Base-by-base conservation (phyloP, 225 moss, liverwort and hornwort genomes). In the Antitrichia curtipendula region DNA sequence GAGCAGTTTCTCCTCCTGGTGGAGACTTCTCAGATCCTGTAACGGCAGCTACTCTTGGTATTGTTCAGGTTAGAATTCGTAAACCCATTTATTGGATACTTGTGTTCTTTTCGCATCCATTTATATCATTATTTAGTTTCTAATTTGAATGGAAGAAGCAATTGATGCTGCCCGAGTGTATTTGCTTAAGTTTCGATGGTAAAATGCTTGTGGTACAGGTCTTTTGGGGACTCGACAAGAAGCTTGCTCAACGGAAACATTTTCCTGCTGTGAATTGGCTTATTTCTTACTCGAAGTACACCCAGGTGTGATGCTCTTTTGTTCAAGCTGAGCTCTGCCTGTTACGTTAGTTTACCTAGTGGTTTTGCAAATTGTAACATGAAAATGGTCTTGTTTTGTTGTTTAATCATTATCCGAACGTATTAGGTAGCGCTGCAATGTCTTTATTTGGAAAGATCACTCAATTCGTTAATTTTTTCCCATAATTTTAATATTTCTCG, bases 11-110 rank as follows among this genome's bases (percentile, higher is more conserved):
- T 75, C 98, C 98, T 75, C 98, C 98, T 85, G 98, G 98, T 92
- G 98, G 98, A 92, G 98, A 98, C 87, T 98, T 98, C 87, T 98
- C 98, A 59, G 98, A 98, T 90, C 98, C 98, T 50, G 98, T 98
- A 52, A 98, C 98, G 49, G 98, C 96, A 50, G 98, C 98, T 64
- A 98, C 98, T 58, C 95, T 98, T 84, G 93, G 97, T 91, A 98
- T 98, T 87, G 97, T 98, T 60, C 98, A 98, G 96, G 96, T 96
- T 65, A 43, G 93, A 90, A n/a, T 65, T 84, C 58, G 78, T 72
- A 57, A 76, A 38, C 71, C 64, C 18, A 25, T 64, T 17, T 29
- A 47, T 73, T 83, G 61, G 36, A 65, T 66, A 12, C 31, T 74
- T 12, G 13, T 32, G 53, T 75, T 75, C 31, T 31, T 61, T 62